These are phyloP conservation scores for Furculomyces boomerangus DNA, from an alignment of 371 early-diverging fungal genomes.

Conservation along the genomic window DNA sequence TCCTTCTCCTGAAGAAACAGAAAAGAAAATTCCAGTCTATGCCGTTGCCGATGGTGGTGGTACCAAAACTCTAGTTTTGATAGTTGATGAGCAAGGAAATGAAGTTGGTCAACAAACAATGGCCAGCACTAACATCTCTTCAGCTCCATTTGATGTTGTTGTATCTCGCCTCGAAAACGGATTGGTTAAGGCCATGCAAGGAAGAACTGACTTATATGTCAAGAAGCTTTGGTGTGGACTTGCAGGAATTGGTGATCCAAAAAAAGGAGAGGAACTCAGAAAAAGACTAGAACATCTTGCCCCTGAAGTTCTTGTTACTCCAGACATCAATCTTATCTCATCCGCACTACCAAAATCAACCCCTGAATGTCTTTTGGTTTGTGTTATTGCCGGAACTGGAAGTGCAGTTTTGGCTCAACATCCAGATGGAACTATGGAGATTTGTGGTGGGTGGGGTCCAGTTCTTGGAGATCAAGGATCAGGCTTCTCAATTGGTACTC, in stretches of 20 bases:
- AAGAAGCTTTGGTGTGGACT: slow-evolving; percentile 5
- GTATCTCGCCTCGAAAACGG: slow-evolving; percentile 5
- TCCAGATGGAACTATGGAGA: slow-evolving; percentile 1
- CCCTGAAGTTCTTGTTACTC: slow-evolving; percentile 2
- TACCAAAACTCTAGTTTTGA: slow-evolving; percentile 5
- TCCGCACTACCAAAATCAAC: slow-evolving; percentile 1
- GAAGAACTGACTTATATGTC: slow-evolving; percentile 3
- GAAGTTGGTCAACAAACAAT: not conserved
- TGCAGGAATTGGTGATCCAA: not conserved
- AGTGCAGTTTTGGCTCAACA: slow-evolving; percentile 1
- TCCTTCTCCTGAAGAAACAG: not conserved
- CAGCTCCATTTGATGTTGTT: slow-evolving; percentile 7
- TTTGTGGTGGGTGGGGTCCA: slow-evolving; percentile 13
- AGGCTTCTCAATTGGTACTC: slow-evolving; percentile 12
- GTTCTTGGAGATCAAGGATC: slow-evolving; percentile 17
- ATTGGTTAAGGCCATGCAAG: slow-evolving; percentile 1
- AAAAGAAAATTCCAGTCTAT: not conserved
- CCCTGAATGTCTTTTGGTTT: not conserved
- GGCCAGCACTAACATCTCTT: slow-evolving; percentile 7
- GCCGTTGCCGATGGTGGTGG: slow-evolving; percentile 6
- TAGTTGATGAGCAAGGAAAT: slow-evolving; percentile 1
- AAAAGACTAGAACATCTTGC: not conserved
- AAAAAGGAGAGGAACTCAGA: not conserved
- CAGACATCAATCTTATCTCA: slow-evolving; percentile 6
- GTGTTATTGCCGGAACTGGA: slow-evolving; percentile 7